Conservation (phyloP, 2,329 filamentous ascomycete genomes). For the Fusarium sp. region DNA sequence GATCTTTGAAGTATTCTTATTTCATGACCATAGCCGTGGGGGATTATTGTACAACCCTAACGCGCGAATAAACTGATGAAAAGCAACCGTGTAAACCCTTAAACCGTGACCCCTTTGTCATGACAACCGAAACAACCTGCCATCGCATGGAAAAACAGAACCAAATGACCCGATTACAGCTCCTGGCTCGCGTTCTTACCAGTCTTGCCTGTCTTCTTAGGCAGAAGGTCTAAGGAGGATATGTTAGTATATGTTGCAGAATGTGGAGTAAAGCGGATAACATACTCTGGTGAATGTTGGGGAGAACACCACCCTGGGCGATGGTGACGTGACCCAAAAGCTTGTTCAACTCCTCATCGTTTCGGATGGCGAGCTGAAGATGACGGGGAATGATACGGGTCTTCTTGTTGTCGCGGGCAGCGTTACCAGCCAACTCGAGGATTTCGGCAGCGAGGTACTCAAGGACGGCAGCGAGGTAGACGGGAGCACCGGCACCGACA, state of each 20-base stretch:
- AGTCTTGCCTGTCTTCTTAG: conserved; percentile 98
- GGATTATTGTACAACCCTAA: conserved; percentile 80
- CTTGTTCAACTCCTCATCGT: conserved; percentile 99
- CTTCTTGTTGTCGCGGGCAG: conserved; percentile 99
- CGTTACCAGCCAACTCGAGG: conserved; percentile 98
- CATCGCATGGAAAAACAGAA: conserved; percentile 67
- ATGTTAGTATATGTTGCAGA: conserved; percentile 53
- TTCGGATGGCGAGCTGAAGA: conserved; percentile 98
- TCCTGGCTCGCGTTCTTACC: conserved; percentile 95
- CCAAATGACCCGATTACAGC: conserved; percentile 73
- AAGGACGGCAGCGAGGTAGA: conserved; percentile 96
- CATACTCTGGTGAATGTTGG: conserved; percentile 97
- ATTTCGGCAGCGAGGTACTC: conserved; percentile 99
- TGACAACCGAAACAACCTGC: conserved; percentile 79
- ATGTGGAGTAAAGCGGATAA: conserved; percentile 42
- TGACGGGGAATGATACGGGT: conserved; percentile 99
- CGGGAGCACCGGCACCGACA: conserved; percentile 97
- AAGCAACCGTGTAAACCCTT: conserved; percentile 75
- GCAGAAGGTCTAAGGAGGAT: conserved; percentile 80
- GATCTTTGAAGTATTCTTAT: conserved; percentile 67
- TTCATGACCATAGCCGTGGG: conserved; percentile 75
- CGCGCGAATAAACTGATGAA: conserved; percentile 60
- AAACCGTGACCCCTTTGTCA: conserved; percentile 85
- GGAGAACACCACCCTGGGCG: conserved; percentile 95
- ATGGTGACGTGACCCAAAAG: conserved; percentile 96